A percentile compares a stretch with the other conserved stretches of the same genome.
phyloP scores from a whole-genome alignment of 2,329 filamentous ascomycete genomes.

The Pestalotiopsis sp. region DNA sequence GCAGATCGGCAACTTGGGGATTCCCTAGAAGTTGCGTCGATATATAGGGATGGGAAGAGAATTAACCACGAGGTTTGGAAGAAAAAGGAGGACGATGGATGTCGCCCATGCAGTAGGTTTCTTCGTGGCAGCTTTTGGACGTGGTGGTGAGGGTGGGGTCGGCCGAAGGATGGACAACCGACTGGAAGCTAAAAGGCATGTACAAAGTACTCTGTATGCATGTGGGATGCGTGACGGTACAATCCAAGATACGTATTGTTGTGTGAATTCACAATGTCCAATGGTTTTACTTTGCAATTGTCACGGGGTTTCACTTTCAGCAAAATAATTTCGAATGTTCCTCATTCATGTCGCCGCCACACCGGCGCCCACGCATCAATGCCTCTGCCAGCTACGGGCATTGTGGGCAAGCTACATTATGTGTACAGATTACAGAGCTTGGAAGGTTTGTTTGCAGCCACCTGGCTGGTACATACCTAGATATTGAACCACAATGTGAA shows the following conservation, averaged over 20 bases:
- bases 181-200: background rate
- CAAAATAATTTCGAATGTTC: background rate
- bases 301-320: background rate
- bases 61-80: too few species aligned
- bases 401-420: background rate
- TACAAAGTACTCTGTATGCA: background rate
- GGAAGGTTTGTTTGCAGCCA: background rate
- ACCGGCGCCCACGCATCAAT: background rate
- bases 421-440: slow-evolving; percentile 5
- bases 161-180: background rate
- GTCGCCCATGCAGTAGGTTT: too few species aligned
- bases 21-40: background rate
- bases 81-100: too few species aligned
- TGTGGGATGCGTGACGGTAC: background rate
- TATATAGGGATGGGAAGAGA: background rate
- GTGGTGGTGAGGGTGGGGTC: background rate
- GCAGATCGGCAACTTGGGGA: background rate
- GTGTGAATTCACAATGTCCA: background rate
- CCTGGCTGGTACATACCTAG: background rate
- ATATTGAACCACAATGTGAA: background rate
- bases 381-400: background rate
- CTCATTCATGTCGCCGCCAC: background rate
- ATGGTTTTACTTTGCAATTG: background rate
- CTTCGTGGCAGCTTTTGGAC: background rate
- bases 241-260: background rate